These are phyloP conservation scores for Zostera marina DNA, from an alignment of 116 monocot genomes.

Conservation along the genomic window DNA sequence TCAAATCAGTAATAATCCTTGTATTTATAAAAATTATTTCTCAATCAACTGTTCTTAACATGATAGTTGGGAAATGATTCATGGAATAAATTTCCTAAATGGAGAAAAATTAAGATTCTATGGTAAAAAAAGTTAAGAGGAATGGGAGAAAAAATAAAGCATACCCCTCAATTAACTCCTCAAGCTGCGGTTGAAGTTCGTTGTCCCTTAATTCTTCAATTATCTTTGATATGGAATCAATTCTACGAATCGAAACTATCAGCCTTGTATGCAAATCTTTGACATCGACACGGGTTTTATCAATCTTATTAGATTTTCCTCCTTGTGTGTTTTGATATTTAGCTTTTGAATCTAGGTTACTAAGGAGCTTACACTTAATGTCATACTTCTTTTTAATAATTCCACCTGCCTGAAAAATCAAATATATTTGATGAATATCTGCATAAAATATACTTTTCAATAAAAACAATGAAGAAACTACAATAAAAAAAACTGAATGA, in stretches of 20 bases:
- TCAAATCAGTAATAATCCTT: not conserved
- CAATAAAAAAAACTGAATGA: not conserved
- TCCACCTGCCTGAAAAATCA: conserved; percentile 52
- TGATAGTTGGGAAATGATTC: not conserved
- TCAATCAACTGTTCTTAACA: not conserved
- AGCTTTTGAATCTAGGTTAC: conserved; percentile 48
- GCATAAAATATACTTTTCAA: not conserved
- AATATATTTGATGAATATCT: not conserved
- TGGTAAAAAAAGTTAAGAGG: not conserved
- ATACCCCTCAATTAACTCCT: conserved; percentile 85
- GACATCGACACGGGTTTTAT: conserved; percentile 68
- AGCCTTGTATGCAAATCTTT: conserved; percentile 93
- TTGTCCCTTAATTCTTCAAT: conserved; percentile 88
- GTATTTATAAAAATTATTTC: too few relatives aligned
- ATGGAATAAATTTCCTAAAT: not conserved
- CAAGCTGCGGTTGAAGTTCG: conserved; percentile 86
- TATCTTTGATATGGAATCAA: conserved; percentile 65
- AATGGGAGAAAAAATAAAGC: conserved; percentile 1
- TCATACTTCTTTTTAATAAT: conserved; percentile 70
- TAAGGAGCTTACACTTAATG: conserved; percentile 53
- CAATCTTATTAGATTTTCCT: conserved; percentile 40
- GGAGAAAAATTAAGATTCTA: not conserved
- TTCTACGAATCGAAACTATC: conserved; percentile 75
- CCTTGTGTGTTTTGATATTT: not conserved
- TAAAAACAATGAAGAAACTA: not conserved